Evolutionary conservation across 2,329 filamentous ascomycete species (phyloP), one percentile per base, ranked within the genome.

Genomic region (Ceratocystis colombiana): DNA sequence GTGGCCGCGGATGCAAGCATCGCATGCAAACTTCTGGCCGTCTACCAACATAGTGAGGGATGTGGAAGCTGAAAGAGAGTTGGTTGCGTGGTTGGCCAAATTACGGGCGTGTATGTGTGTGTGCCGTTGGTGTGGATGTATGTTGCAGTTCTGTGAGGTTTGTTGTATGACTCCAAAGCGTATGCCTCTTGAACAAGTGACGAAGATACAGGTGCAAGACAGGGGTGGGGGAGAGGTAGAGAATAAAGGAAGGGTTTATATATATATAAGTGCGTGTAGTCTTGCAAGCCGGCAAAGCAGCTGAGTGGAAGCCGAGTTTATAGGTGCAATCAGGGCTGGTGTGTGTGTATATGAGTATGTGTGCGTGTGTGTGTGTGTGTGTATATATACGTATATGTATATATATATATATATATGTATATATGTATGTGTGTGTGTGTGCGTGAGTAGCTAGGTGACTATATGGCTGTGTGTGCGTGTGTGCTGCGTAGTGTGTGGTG

Each of bases 21-120:
- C 90, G 82, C 93, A 97, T 78, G 93, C 93, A 81, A 85, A 97
- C 82, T 97, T 97, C 81, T 96, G 90, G 77, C 93, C 93, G 82
- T 96, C 87, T 76, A 92, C 89, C 76, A 92, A 82, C 89, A 92
- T 92, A 69, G 72, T 77, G 64, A 45, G 22, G 25, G 22, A 20
- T 30, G 25, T 33, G 53, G 61, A 50, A 37, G 61, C 44, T 50
- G 61, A 53, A 33, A 37, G 44, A 41, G n/a, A 22, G 44, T 8
- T 12, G 12, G 25, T 33, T 33, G 25, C 10, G 12, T 57, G 25
- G 12, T 33, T 57, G 53, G 12, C 22, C 53, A 2, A 7, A 5
- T 15, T 37, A n/a, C 17, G 15, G 53, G 28, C 28, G 28, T n/a
- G 33, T 30, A n/a, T 41, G 46, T 50, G 33, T 37, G 30, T 33